Conservation (phyloP, 2,329 filamentous ascomycete genomes). For the Colletotrichum cordylinicola region DNA sequence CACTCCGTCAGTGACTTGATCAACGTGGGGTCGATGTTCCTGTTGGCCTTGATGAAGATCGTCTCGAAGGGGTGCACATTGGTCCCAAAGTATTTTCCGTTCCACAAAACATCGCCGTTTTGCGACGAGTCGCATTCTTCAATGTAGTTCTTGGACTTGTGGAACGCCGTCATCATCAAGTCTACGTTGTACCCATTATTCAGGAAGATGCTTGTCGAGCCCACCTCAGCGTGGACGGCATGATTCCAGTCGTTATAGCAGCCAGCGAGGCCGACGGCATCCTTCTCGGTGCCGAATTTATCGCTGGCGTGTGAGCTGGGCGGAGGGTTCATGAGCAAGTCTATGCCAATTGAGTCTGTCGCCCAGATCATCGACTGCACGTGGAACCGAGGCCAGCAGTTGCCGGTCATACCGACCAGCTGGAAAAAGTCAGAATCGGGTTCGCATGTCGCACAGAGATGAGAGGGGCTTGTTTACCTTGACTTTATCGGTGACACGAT, state of each 20-base stretch:
- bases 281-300: constrained; percentile 27
- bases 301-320: constrained; percentile 22
- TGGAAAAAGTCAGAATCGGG: constrained; percentile 16
- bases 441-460: background rate
- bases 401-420: constrained; percentile 42
- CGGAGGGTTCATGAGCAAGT: constrained; percentile 35
- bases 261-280: constrained; percentile 31
- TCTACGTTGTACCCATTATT: constrained; percentile 37
- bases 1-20: constrained; percentile 35
- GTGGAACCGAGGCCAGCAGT: constrained; percentile 38
- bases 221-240: constrained; percentile 36
- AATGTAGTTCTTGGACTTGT: constrained; percentile 20
- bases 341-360: constrained; percentile 42
- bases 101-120: constrained; percentile 30
- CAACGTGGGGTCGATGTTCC: constrained; percentile 31
- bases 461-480: constrained; percentile 28
- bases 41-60: constrained; percentile 40
- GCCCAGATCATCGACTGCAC: constrained; percentile 44
- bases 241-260: constrained; percentile 32
- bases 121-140: constrained; percentile 18
- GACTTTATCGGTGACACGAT: constrained; percentile 31
- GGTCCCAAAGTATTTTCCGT: constrained; percentile 35
- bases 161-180: constrained; percentile 37
- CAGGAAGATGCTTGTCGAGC: constrained; percentile 32
- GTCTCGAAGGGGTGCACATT: constrained; percentile 44